Conservation (phyloP, 106 monocot genomes). For the Dendrobium nobile region DNA sequence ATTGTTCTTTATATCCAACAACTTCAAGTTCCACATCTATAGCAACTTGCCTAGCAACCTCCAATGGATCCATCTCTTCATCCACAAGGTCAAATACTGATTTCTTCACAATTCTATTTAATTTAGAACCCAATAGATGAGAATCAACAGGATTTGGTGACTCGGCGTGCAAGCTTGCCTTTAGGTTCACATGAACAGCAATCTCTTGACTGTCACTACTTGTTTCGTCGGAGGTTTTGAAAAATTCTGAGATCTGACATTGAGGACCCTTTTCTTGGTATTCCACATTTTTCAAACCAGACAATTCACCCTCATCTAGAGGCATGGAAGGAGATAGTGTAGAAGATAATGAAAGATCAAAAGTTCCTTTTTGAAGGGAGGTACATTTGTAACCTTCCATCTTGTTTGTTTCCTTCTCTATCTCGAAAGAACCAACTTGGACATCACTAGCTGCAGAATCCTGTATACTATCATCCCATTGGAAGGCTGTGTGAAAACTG, state of each 20-base stretch:
- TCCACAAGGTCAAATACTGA: constrained; percentile 29
- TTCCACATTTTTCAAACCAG: neutral
- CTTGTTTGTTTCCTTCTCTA: constrained; percentile 17
- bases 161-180: neutral
- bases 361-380: constrained; percentile 16
- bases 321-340: constrained; percentile 8
- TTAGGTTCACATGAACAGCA: neutral
- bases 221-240: neutral
- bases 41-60: constrained; percentile 63
- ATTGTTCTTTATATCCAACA: constrained; percentile 57
- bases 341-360: constrained; percentile 4
- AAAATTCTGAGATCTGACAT: constrained; percentile 3
- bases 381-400: constrained; percentile 7
- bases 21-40: constrained; percentile 57
- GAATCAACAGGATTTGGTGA: neutral
- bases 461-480: neutral
- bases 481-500: constrained; percentile 12
- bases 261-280: constrained; percentile 12
- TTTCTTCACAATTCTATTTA: neutral
- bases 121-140: constrained; percentile 11
- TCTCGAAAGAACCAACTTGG: constrained; percentile 19
- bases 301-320: constrained; percentile 3
- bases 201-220: neutral
- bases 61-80: constrained; percentile 54
- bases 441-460: constrained; percentile 10